A percentile compares a stretch with the other conserved stretches of the same genome.
Evolutionary conservation across 129 eudicot species (phyloP).

Genomic region (Lactuca saligna): DNA sequence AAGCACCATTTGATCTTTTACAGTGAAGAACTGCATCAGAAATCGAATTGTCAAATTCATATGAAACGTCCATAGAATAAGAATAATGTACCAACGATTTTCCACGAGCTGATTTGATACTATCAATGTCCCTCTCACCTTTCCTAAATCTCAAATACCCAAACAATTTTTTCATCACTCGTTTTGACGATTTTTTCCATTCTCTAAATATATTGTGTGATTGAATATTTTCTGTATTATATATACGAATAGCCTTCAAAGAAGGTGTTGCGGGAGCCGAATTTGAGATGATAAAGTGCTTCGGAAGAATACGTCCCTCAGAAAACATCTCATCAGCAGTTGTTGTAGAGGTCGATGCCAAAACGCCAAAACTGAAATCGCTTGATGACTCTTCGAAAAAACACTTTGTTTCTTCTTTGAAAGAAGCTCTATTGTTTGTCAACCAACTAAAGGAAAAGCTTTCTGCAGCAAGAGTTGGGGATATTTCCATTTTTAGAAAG

Average conservation of each 20-base stretch:
- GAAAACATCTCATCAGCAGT: constrained; percentile 22
- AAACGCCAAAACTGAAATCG: constrained; percentile 11
- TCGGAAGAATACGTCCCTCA: constrained; percentile 11
- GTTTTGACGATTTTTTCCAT: constrained; percentile 15
- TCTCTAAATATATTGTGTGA: not conserved
- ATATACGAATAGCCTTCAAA: not conserved
- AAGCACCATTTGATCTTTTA: constrained; percentile 13
- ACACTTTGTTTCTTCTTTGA: constrained; percentile 6
- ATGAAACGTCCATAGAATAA: not conserved
- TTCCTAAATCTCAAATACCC: constrained; percentile 5
- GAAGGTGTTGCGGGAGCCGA: constrained; percentile 1
- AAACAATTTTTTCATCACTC: not conserved
- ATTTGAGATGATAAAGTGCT: not conserved
- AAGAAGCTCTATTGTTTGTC: constrained; percentile 1
- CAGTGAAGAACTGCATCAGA: constrained; percentile 28
- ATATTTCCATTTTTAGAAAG: constrained; percentile 17
- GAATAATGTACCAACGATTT: not conserved
- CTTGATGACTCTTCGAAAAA: constrained; percentile 15
- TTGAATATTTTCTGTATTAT: not conserved
- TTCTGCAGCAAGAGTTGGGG: constrained; percentile 5
- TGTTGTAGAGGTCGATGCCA: not conserved
- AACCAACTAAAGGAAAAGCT: constrained; percentile 23
- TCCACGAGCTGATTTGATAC: not conserved
- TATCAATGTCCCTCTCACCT: not conserved
- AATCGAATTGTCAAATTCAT: constrained; percentile 15